Base-by-base conservation (phyloP, 768 basidiomycete genomes). In the Gelatoporia subvermispora region DNA sequence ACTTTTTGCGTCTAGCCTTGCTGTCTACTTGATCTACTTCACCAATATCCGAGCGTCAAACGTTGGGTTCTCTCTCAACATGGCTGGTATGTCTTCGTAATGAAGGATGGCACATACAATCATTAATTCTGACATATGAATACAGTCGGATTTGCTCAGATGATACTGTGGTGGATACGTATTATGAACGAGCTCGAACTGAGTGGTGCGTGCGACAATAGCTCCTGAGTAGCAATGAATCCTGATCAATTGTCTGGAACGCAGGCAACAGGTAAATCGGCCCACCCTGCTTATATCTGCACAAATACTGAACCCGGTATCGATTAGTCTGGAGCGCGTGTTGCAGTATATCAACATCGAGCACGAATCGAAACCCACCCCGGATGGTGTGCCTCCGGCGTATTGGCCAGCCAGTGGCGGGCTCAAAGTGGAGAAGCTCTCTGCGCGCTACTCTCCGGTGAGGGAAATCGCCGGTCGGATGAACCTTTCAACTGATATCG, bases 391-490 rank as follows among this genome's bases (percentile, higher is more conserved):
- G 16, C 82, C 82, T 3, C 80, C 82, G 4, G 81, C 82, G 0
- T 76, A 80, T 48, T 84, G 82, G 82, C 82, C 82, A 3, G 69
- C 81, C 1, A 76, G 75, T 24, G 82, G 82, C 1, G 65, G 70
- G 9, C 64, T 83, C n/a, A 57, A 63, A 3, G 74, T 80, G 1
- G 74, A 82, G 51, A 69, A 74, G 28, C 63, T 83, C 4, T 74
- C 71, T 11, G 81, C 82, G 0, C n/a, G n/a, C n/a, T n/a, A n/a
- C n/a, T n/a, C n/a, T n/a, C n/a, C n/a, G n/a, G n/a, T n/a, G n/a
- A n/a, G 63, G 68, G 37, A 78, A 78, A 51, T 73, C 72, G 20
- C 34, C 45, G 3, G 70, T 69, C 49, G 21, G 62, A 37, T 20
- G 28, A 24, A 28, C 8, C 20, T n/a, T 4, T 21, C 4, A n/a